phyloP scores from a whole-genome alignment of 352 stramenopile genomes.

The Globisporangium emineosum region DNA sequence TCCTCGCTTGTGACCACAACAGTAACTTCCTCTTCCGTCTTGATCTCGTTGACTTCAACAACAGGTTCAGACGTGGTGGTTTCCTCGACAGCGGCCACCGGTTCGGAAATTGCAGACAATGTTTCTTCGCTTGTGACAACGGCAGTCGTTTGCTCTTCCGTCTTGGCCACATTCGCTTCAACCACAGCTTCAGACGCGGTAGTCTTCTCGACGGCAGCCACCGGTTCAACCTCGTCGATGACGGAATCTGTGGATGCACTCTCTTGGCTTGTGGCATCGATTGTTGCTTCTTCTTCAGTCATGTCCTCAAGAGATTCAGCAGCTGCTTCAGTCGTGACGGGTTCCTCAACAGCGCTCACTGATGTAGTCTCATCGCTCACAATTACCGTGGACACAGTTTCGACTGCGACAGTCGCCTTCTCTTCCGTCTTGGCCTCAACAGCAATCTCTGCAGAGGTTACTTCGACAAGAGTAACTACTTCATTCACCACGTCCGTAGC shows the following conservation, averaged over 20 bases:
- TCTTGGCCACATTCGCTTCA: neutral
- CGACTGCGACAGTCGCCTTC: neutral
- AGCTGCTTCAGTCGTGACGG: neutral
- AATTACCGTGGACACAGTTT: neutral
- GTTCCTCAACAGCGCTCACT: neutral
- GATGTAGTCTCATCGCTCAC: neutral
- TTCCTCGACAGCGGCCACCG: neutral
- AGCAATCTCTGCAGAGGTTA: neutral
- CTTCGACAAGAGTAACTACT: neutral
- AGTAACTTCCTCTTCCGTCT: neutral
- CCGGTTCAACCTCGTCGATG: neutral
- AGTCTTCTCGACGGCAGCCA: neutral
- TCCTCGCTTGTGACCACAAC: neutral
- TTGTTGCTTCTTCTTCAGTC: neutral
- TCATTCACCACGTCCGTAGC: neutral
- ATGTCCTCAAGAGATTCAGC: conserved; percentile 4
- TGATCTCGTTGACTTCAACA: neutral
- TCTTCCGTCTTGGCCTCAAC: conserved; percentile 1
- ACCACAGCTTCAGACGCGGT: neutral
- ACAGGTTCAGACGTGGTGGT: neutral
- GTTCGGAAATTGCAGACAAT: neutral
- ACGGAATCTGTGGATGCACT: neutral
- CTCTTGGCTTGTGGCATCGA: neutral
- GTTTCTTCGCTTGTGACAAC: neutral
- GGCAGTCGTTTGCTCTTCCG: neutral